Conservation (phyloP, 2,329 filamentous ascomycete genomes). For the Davidsoniella eucalypti region DNA sequence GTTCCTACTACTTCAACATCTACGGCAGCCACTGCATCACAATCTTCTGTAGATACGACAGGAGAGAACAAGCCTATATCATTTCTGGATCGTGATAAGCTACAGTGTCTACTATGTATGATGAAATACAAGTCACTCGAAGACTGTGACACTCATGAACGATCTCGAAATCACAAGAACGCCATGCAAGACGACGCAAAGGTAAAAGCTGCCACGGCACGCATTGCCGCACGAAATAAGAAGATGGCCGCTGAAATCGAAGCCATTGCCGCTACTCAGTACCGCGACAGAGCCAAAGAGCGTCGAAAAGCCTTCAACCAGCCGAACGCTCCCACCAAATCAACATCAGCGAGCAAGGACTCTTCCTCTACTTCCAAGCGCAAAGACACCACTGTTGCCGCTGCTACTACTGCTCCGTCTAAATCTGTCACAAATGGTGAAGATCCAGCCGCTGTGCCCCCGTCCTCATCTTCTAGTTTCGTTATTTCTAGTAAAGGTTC, state of each 20-base stretch:
- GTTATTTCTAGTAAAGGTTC: constrained; percentile 37
- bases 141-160: constrained; percentile 27
- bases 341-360: constrained; percentile 13
- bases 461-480: constrained; percentile 11
- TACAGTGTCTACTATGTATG: constrained; percentile 31
- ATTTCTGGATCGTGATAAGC: constrained; percentile 39
- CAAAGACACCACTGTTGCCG: neutral
- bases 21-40: neutral
- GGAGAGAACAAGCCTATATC: constrained; percentile 21
- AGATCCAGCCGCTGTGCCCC: constrained; percentile 6
- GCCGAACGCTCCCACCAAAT: constrained; percentile 31
- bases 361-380: constrained; percentile 21
- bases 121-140: constrained; percentile 29
- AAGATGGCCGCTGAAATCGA: constrained; percentile 16
- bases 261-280: constrained; percentile 21
- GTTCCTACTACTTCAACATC: neutral
- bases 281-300: constrained; percentile 53
- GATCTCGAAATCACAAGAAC: constrained; percentile 26
- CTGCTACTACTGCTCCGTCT: neutral
- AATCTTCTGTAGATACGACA: too few species aligned
- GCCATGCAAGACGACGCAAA: constrained; percentile 25
- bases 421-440: too few species aligned
- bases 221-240: constrained; percentile 21
- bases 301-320: constrained; percentile 46
- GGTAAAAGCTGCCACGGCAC: constrained; percentile 31